phyloP scores from a whole-genome alignment of 2,329 filamentous ascomycete species.

The Tolypocladium ophioglossoides region DNA sequence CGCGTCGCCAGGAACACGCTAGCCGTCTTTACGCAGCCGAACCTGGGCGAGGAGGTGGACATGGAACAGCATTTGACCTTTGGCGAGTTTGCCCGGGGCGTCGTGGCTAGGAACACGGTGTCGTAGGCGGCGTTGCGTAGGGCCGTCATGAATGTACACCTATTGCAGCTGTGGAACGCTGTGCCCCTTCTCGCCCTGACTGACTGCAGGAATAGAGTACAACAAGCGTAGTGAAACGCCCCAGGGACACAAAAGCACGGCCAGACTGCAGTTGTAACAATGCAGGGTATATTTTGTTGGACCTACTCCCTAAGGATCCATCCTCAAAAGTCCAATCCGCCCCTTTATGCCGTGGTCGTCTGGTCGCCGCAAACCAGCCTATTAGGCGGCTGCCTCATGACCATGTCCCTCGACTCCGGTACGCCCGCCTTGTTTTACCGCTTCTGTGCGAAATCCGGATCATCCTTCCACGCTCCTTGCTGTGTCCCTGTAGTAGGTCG shows the following conservation, averaged over 20 bases:
- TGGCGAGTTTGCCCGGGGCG: conserved; percentile 60
- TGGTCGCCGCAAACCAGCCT: neutral
- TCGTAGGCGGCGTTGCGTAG: conserved; percentile 10
- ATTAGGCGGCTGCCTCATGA: neutral
- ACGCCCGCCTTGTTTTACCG: neutral
- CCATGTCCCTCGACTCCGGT: neutral
- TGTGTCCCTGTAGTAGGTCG: neutral
- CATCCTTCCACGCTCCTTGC: neutral
- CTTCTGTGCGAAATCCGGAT: neutral
- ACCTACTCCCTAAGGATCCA: neutral
- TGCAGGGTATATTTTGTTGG: neutral
- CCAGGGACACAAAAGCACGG: no score
- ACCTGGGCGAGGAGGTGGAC: conserved; percentile 72
- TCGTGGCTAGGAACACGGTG: conserved; percentile 50
- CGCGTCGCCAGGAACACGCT: conserved; percentile 74
- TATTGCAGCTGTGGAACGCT: no score
- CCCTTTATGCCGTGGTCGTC: neutral
- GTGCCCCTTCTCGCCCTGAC: neutral
- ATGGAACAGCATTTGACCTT: conserved; percentile 56
- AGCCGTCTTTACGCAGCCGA: conserved; percentile 95
- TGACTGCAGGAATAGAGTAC: no score
- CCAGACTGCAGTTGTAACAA: no score
- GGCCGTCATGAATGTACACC: no score
- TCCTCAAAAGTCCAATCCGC: neutral
- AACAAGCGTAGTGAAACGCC: no score